phyloP scores from a whole-genome alignment of 169 alveolate species.

The Babesia bovis region DNA sequence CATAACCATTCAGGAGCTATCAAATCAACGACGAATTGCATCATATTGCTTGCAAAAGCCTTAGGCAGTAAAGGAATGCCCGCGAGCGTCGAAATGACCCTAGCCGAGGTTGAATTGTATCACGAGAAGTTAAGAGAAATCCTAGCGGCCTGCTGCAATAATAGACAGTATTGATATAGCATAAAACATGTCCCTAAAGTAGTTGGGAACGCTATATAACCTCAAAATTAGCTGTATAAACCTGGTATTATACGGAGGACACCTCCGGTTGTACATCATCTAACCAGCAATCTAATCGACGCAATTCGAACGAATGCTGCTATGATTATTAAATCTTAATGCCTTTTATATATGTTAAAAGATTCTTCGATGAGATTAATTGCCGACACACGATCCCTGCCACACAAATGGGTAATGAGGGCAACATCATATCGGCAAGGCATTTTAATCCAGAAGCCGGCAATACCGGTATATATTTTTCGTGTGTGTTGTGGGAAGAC shows the following conservation, averaged over 20 bases:
- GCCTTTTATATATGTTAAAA: not conserved
- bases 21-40: constrained; percentile 9
- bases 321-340: too few species aligned
- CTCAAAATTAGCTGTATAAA: too few species aligned
- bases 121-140: constrained; percentile 22
- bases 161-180: not conserved
- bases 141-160: not conserved
- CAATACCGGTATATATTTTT: not conserved
- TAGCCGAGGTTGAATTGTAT: constrained; percentile 7
- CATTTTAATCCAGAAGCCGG: constrained; percentile 3
- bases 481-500: constrained; percentile 10
- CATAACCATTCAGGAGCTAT: constrained; percentile 16
- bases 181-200: not conserved
- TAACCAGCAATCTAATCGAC: too few species aligned
- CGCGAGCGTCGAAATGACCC: constrained; percentile 2
- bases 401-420: constrained; percentile 21
- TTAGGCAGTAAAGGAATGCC: not conserved
- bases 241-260: too few species aligned
- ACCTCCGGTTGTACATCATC: too few species aligned
- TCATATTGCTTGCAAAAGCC: not conserved
- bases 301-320: too few species aligned
- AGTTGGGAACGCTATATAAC: not conserved
- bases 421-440: not conserved
- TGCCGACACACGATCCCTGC: constrained; percentile 14
- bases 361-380: not conserved